phyloP scores from a whole-genome alignment of 441 rosid genomes.

The Populus hybrid region DNA sequence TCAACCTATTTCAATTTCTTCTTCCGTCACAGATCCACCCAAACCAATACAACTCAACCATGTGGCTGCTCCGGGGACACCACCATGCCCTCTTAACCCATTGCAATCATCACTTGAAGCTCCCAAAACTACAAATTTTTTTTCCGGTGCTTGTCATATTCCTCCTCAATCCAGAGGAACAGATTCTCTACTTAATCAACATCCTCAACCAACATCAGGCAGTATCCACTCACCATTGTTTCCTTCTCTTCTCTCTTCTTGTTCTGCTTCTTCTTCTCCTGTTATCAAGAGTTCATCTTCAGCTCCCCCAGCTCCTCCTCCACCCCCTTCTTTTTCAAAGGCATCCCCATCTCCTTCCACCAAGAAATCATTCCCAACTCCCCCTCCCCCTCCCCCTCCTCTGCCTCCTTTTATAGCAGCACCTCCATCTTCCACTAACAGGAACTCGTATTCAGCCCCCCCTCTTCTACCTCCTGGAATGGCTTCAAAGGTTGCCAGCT shows the following conservation, averaged over 20 bases:
- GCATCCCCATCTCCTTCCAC: slow-evolving; percentile 12
- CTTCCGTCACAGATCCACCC: slow-evolving; percentile 27
- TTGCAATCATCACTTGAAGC: slow-evolving; percentile 17
- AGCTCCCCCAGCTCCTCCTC: slow-evolving; percentile 17
- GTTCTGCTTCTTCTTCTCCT: slow-evolving; percentile 20
- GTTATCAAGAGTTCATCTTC: slow-evolving; percentile 20
- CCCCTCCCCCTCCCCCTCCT: slow-evolving; percentile 18
- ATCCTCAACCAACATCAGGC: slow-evolving; percentile 9
- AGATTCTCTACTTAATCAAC: slow-evolving; percentile 6
- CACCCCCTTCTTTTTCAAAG: slow-evolving; percentile 13
- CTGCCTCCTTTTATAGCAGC: slow-evolving; percentile 11
- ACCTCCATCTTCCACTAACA: slow-evolving; percentile 25
- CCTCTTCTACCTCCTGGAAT: slow-evolving; percentile 26
- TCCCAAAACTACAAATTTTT: slow-evolving; percentile 12
- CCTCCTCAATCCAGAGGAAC: slow-evolving; percentile 14
- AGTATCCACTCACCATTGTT: slow-evolving; percentile 9
- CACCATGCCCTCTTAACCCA: slow-evolving; percentile 22
- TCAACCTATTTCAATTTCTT: slow-evolving; percentile 17
- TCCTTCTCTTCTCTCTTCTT: slow-evolving; percentile 15
- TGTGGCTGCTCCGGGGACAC: slow-evolving; percentile 17
- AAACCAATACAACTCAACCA: slow-evolving; percentile 25
- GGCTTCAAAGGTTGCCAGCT: slow-evolving; percentile 26
- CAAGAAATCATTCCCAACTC: slow-evolving; percentile 16
- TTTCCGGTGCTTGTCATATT: neutral
- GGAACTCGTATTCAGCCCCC: slow-evolving; percentile 29